Evolutionary conservation across 2,329 filamentous ascomycete species (phyloP).

Genomic region (Escovopsis sp.): DNA sequence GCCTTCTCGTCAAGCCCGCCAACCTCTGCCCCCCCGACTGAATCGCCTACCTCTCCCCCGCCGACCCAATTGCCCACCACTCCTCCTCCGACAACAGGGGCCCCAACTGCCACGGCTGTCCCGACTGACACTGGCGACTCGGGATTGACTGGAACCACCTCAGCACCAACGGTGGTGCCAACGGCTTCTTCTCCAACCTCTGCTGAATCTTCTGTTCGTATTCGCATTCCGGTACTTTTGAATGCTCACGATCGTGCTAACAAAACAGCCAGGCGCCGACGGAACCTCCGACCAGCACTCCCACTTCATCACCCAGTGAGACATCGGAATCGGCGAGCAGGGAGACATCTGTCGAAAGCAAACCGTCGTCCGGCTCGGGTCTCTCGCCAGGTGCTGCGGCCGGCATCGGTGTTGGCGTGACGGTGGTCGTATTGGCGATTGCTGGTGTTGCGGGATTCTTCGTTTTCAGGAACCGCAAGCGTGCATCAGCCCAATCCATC

Average conservation of each 20-base stretch:
- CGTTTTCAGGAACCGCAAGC: slow-evolving; percentile 18
- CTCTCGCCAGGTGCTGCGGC: slow-evolving; percentile 31
- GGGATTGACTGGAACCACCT: background rate
- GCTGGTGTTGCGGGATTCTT: slow-evolving; percentile 25
- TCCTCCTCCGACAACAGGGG: background rate
- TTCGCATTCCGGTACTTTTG: background rate
- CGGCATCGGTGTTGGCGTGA: slow-evolving; percentile 34
- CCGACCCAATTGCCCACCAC: background rate
- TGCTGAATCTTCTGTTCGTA: slow-evolving; percentile 1
- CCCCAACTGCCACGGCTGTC: background rate
- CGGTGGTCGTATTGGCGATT: slow-evolving; percentile 26
- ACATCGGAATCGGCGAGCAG: slow-evolving; percentile 3
- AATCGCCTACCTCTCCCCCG: background rate
- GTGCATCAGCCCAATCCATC: slow-evolving; percentile 14
- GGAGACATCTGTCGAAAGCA: slow-evolving; percentile 4
- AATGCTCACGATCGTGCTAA: background rate
- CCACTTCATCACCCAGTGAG: background rate
- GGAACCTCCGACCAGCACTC: background rate
- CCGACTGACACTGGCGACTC: slow-evolving; percentile 1
- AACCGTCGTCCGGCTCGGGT: slow-evolving; percentile 9
- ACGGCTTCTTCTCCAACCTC: slow-evolving; percentile 3
- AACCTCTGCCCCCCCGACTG: background rate
- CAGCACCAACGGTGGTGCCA: slow-evolving; percentile 3
- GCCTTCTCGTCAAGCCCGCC: background rate
- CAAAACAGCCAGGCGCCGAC: background rate